These are phyloP conservation scores for Marchantia paleacea DNA, from an alignment of 225 moss, liverwort and hornwort species.

Conservation along the genomic window DNA sequence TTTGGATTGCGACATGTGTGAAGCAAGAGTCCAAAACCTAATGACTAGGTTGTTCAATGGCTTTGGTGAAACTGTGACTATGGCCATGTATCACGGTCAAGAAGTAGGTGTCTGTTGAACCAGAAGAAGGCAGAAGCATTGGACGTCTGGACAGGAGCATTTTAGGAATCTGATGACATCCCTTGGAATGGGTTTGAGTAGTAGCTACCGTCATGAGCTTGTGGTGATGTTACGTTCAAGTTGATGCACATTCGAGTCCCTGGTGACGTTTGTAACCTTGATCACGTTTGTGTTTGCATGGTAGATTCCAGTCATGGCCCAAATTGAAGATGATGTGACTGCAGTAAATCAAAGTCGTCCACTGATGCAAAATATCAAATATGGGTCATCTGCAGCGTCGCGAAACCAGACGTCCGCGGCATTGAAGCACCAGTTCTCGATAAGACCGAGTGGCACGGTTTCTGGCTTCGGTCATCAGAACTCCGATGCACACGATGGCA, in stretches of 20 bases:
- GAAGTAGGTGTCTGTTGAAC: too few relatives aligned
- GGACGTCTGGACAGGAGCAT: too few relatives aligned
- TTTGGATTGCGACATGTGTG: too few relatives aligned
- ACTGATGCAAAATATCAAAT: neutral
- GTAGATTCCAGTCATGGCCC: neutral
- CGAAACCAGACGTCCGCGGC: neutral
- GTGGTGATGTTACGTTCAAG: too few relatives aligned
- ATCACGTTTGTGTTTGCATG: neutral
- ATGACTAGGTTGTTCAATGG: too few relatives aligned
- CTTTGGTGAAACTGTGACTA: too few relatives aligned
- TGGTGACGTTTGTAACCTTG: neutral
- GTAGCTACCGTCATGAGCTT: too few relatives aligned
- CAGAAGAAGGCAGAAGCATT: too few relatives aligned
- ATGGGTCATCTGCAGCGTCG: conserved; percentile 10
- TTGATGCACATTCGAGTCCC: neutral
- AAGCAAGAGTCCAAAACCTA: too few relatives aligned
- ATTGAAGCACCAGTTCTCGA: neutral
- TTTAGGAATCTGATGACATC: too few relatives aligned
- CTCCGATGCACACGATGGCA: neutral
- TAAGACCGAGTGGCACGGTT: neutral
- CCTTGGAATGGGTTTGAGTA: too few relatives aligned
- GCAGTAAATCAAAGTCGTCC: neutral
- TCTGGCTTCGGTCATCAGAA: neutral
- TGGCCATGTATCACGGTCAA: too few relatives aligned
- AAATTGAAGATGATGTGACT: neutral